phyloP scores from a whole-genome alignment of 2,329 filamentous ascomycete genomes.

The Neoarthrinium moseri region DNA sequence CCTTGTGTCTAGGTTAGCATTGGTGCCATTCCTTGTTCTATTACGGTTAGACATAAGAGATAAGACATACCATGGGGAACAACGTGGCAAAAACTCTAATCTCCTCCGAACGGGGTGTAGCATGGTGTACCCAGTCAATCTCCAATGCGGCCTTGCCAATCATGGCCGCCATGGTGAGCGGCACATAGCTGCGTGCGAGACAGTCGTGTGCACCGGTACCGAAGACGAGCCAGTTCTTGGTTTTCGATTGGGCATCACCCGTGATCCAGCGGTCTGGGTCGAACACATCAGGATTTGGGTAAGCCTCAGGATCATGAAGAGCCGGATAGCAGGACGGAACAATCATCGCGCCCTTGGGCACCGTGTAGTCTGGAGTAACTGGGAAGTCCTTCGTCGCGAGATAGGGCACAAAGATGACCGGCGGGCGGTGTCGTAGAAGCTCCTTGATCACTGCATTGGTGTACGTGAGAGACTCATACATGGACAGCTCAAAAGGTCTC shows the following conservation, averaged over 20 bases:
- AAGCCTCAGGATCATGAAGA: constrained; percentile 46
- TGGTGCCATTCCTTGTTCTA: not conserved
- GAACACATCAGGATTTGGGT: constrained; percentile 44
- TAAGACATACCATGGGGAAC: constrained; percentile 43
- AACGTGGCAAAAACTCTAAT: constrained; percentile 49
- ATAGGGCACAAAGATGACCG: constrained; percentile 55
- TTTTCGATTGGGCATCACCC: constrained; percentile 47
- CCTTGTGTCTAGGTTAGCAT: constrained; percentile 22
- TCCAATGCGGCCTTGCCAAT: constrained; percentile 51
- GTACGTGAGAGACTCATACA: constrained; percentile 49
- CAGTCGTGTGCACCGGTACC: constrained; percentile 50
- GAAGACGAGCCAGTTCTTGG: constrained; percentile 54
- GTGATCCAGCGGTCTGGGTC: constrained; percentile 53
- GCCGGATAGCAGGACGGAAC: constrained; percentile 51
- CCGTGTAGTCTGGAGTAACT: constrained; percentile 45
- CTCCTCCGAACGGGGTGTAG: constrained; percentile 46
- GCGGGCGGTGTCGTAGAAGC: constrained; percentile 48
- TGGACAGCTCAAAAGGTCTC: constrained; percentile 38
- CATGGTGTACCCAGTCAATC: constrained; percentile 48
- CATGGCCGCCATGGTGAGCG: constrained; percentile 48
- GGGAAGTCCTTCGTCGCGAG: constrained; percentile 46
- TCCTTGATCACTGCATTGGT: constrained; percentile 54
- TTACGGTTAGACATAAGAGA: not conserved
- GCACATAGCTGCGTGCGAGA: constrained; percentile 47
- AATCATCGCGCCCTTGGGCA: constrained; percentile 47